Evolutionary conservation across 2,329 filamentous ascomycete genomes (phyloP).

Genomic region (Cercospora janseana): DNA sequence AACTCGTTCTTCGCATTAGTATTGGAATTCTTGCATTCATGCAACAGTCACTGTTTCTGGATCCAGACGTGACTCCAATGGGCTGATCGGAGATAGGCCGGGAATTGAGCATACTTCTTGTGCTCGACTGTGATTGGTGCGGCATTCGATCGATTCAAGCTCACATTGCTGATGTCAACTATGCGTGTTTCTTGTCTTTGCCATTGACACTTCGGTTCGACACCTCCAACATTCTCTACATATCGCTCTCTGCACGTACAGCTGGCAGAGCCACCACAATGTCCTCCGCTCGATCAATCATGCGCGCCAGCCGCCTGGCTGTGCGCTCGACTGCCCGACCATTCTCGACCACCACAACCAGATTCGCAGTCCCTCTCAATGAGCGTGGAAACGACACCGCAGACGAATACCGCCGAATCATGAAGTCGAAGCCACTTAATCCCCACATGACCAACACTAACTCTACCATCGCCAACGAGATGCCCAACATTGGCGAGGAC

Average conservation of each 20-base stretch:
- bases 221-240: neutral
- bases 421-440: constrained; percentile 58
- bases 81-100: too few relatives aligned
- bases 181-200: neutral
- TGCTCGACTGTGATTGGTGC: too few relatives aligned
- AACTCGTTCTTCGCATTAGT: too few relatives aligned
- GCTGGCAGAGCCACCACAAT: constrained; percentile 36
- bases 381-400: constrained; percentile 54
- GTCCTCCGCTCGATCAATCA: constrained; percentile 47
- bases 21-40: too few relatives aligned
- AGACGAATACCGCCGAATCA: constrained; percentile 54
- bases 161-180: constrained; percentile 13
- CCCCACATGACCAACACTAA: constrained; percentile 64
- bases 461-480: constrained; percentile 62
- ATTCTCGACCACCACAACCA: constrained; percentile 41
- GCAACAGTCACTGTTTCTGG: too few relatives aligned
- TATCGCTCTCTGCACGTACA: neutral
- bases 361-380: constrained; percentile 44
- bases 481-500: constrained; percentile 59
- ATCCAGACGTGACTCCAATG: too few relatives aligned
- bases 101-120: too few relatives aligned
- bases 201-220: constrained; percentile 3
- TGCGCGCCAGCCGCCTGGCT: constrained; percentile 47
- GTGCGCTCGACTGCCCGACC: constrained; percentile 37
- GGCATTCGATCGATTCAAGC: constrained; percentile 1